A percentile compares a stretch with the other conserved stretches of the same genome.
phyloP scores from a whole-genome alignment of 2,329 filamentous ascomycete genomes.

The Claviceps sp. region DNA sequence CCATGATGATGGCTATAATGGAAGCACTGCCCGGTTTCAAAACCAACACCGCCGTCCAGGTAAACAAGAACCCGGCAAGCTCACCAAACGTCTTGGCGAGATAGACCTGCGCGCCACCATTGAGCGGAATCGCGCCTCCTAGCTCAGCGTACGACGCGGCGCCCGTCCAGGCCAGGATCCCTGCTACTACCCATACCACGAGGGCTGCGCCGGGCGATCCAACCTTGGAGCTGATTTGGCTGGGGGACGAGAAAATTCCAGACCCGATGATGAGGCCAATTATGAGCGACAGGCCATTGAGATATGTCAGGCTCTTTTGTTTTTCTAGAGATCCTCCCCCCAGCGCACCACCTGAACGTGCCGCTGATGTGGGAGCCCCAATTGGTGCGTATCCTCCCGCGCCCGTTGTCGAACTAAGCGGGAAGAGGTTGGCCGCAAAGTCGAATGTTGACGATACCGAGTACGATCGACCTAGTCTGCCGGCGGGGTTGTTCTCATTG shows the following conservation, averaged over 20 bases:
- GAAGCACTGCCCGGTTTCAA: constrained; percentile 87
- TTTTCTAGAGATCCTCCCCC: constrained; percentile 80
- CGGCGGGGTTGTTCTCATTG: constrained; percentile 38
- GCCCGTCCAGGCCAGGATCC: constrained; percentile 90
- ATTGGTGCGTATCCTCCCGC: constrained; percentile 70
- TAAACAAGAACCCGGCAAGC: constrained; percentile 83
- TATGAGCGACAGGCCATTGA: constrained; percentile 86
- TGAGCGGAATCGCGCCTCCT: constrained; percentile 87
- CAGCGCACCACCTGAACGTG: constrained; percentile 33
- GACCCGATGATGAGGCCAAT: constrained; percentile 91
- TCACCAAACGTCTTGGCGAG: constrained; percentile 94
- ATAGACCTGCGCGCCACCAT: constrained; percentile 89
- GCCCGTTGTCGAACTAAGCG: constrained; percentile 67
- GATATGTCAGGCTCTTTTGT: constrained; percentile 86
- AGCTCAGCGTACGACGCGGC: constrained; percentile 91
- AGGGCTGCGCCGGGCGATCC: constrained; percentile 83
- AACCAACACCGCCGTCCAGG: constrained; percentile 89
- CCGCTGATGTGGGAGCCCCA: constrained; percentile 54
- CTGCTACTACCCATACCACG: constrained; percentile 83
- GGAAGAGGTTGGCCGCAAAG: constrained; percentile 86
- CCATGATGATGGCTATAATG: constrained; percentile 95
- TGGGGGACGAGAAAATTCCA: constrained; percentile 90
- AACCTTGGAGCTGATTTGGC: constrained; percentile 81
- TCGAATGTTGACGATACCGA: constrained; percentile 91
- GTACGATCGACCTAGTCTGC: constrained; percentile 51